A percentile compares a stretch with the other conserved stretches of the same genome.
Conservation (phyloP, 1,284 basidiomycete genomes). For the Puccinia coronata region DNA sequence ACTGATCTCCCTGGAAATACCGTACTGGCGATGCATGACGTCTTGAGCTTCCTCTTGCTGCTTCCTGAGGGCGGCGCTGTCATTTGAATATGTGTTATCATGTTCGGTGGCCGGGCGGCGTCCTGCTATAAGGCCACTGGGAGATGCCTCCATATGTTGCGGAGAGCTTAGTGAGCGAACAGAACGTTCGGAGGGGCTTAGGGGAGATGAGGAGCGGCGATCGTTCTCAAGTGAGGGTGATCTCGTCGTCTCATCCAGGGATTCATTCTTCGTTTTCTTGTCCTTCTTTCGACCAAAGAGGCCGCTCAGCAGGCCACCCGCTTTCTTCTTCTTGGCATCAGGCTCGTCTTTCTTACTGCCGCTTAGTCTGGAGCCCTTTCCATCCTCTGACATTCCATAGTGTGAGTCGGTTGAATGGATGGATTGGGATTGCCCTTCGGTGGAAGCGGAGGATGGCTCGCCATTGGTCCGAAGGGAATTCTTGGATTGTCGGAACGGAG, state of each 20-base stretch:
- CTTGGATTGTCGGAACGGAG: background rate
- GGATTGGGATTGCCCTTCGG: constrained; percentile 39
- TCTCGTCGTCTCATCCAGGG: constrained; percentile 56
- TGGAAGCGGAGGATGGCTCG: constrained; percentile 20
- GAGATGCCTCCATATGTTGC: constrained; percentile 52
- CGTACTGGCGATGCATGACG: constrained; percentile 80
- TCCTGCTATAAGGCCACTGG: constrained; percentile 52
- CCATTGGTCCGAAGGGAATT: background rate
- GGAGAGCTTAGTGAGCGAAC: constrained; percentile 56
- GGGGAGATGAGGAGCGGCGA: constrained; percentile 14
- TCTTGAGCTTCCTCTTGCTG: constrained; percentile 85
- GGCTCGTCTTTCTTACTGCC: constrained; percentile 56
- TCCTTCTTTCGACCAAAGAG: constrained; percentile 73
- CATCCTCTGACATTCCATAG: constrained; percentile 35
- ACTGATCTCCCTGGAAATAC: constrained; percentile 54
- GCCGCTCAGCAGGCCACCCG: constrained; percentile 68
- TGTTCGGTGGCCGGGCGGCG: constrained; percentile 61
- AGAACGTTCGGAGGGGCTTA: constrained; percentile 50
- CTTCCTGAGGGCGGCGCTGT: constrained; percentile 64
- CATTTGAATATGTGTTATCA: constrained; percentile 43
- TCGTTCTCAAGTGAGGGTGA: constrained; percentile 50
- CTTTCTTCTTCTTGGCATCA: constrained; percentile 67
- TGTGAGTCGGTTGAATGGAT: constrained; percentile 30
- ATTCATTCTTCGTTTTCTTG: constrained; percentile 65
- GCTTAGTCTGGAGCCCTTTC: constrained; percentile 3